A percentile compares a stretch with the other conserved stretches of the same genome.
These are phyloP conservation scores for Musa itinerans DNA, from an alignment of 176 grass and related monocot species.

Conservation along the genomic window DNA sequence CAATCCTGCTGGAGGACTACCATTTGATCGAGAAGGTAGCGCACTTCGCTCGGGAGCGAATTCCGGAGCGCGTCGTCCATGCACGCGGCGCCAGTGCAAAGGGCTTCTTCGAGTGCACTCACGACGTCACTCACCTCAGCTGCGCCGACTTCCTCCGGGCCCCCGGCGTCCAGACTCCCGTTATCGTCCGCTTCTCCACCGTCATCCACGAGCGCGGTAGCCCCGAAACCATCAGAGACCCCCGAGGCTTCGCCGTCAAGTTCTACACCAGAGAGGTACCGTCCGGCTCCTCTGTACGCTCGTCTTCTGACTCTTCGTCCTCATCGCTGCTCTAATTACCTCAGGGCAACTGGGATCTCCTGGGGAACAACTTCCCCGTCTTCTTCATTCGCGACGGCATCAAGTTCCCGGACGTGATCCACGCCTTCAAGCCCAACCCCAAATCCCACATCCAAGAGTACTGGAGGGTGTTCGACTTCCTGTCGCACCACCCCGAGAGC, in stretches of 20 bases:
- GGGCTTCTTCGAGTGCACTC: conserved; percentile 86
- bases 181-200: conserved; percentile 86
- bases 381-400: conserved; percentile 96
- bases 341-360: conserved; percentile 79
- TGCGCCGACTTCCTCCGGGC: conserved; percentile 84
- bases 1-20: conserved; percentile 81
- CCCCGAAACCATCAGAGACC: conserved; percentile 86
- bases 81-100: conserved; percentile 72
- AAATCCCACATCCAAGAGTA: conserved; percentile 75
- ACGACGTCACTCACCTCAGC: conserved; percentile 49
- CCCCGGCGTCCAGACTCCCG: conserved; percentile 39
- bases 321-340: not conserved
- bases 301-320: no score
- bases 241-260: conserved; percentile 90
- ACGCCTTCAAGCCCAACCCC: conserved; percentile 91
- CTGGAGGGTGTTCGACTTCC: conserved; percentile 75
- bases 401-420: conserved; percentile 89
- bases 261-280: conserved; percentile 72
- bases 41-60: conserved; percentile 77
- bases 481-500: conserved; percentile 71
- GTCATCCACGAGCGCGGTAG: conserved; percentile 85
- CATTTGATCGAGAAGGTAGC: conserved; percentile 77
- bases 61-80: conserved; percentile 87
- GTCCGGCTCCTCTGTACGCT: no score
- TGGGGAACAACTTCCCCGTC: conserved; percentile 93